Evolutionary conservation across 2,329 filamentous ascomycete species (phyloP).

Genomic region (Xylaria polymorpha): DNA sequence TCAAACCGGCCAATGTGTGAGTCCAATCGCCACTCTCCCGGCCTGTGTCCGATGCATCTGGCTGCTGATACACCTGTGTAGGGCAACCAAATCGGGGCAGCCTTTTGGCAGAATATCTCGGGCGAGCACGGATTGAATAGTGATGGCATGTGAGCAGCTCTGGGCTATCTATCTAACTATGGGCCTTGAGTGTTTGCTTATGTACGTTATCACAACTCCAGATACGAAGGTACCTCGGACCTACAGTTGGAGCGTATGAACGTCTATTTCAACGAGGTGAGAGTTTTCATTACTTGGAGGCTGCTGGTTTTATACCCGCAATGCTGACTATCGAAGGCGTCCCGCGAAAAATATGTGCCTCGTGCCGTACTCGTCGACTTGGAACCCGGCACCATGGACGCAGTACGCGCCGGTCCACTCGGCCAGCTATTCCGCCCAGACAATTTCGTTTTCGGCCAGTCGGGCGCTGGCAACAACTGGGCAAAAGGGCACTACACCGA

Average conservation of each 20-base stretch:
- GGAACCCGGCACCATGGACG: conserved; percentile 99
- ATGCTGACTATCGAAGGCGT: conserved; percentile 69
- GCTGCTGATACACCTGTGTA: conserved; percentile 52
- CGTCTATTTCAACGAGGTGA: conserved; percentile 92
- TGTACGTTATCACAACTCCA: conserved; percentile 49
- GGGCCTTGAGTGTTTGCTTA: not conserved
- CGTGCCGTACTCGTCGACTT: conserved; percentile 99
- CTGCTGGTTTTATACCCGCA: not conserved
- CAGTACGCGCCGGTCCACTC: conserved; percentile 96
- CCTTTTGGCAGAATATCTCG: conserved; percentile 95
- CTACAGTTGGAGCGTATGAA: conserved; percentile 99
- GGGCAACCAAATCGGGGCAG: conserved; percentile 99
- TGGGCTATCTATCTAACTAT: conserved; percentile 84
- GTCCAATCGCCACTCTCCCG: not conserved
- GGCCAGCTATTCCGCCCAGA: conserved; percentile 99
- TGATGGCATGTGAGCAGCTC: conserved; percentile 83
- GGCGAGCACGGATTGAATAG: conserved; percentile 96
- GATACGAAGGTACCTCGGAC: conserved; percentile 97
- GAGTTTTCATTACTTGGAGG: conserved; percentile 33
- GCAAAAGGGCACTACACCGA: conserved; percentile 99
- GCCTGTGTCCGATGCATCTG: not conserved
- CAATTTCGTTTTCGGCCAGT: conserved; percentile 99
- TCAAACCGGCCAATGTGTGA: conserved; percentile 3
- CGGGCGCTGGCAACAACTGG: conserved; percentile 99
- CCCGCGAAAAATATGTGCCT: conserved; percentile 98